phyloP scores from a whole-genome alignment of 2,329 filamentous ascomycete species.

The Dothidotthia symphoricarpi region DNA sequence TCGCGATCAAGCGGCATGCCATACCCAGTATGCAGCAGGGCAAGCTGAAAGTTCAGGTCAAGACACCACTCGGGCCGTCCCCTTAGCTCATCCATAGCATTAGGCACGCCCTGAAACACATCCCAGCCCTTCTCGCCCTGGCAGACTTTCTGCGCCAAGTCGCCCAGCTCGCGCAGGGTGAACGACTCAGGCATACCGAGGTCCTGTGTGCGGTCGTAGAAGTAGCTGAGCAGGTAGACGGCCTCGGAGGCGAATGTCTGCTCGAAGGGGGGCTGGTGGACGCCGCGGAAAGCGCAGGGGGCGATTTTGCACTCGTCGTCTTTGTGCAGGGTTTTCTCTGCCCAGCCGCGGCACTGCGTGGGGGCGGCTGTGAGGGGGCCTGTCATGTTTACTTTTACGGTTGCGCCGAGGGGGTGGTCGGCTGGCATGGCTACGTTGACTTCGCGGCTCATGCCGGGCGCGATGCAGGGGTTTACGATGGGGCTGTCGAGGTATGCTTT shows the following conservation, averaged over 20 bases:
- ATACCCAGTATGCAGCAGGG: conserved; percentile 89
- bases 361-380: conserved; percentile 74
- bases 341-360: conserved; percentile 83
- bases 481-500: conserved; percentile 66
- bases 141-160: conserved; percentile 82
- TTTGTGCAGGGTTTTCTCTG: conserved; percentile 89
- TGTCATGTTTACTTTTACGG: conserved; percentile 77
- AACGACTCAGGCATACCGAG: conserved; percentile 99
- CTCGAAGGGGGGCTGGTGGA: conserved; percentile 86
- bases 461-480: conserved; percentile 81
- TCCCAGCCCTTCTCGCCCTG: conserved; percentile 75
- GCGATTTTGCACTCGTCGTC: conserved; percentile 75
- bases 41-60: conserved; percentile 95
- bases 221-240: conserved; percentile 96
- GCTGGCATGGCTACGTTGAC: conserved; percentile 70
- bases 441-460: conserved; percentile 71
- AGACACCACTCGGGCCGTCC: conserved; percentile 88
- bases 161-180: conserved; percentile 84
- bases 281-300: conserved; percentile 97
- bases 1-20: conserved; percentile 97
- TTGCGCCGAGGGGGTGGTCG: conserved; percentile 63
- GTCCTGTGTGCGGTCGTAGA: conserved; percentile 90
- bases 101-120: conserved; percentile 72
- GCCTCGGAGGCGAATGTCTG: conserved; percentile 93
- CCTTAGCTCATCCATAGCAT: conserved; percentile 74